Conservation (phyloP, 441 rosid species). For the Adansonia madagascariensis region DNA sequence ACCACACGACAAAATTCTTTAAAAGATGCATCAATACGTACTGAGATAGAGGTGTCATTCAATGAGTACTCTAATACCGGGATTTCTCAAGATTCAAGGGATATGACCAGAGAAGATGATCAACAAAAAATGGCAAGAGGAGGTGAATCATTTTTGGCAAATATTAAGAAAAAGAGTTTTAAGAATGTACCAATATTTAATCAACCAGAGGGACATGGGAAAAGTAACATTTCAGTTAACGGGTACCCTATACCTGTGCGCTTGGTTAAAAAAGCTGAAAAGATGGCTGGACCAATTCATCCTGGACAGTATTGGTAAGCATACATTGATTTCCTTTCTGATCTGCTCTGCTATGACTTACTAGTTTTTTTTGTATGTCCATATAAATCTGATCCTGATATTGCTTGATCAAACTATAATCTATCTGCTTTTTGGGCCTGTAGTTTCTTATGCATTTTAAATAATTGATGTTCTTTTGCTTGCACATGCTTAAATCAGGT, state of each 20-base stretch:
- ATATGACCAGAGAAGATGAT: constrained; percentile 55
- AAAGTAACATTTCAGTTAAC: constrained; percentile 60
- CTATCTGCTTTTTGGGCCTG: constrained; percentile 3
- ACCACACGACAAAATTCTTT: constrained; percentile 66
- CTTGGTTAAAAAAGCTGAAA: constrained; percentile 80
- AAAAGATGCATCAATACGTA: constrained; percentile 58
- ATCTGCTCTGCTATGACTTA: constrained; percentile 1
- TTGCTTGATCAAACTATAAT: constrained; percentile 15
- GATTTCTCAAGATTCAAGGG: constrained; percentile 71
- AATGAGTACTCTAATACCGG: constrained; percentile 62
- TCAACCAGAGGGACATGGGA: constrained; percentile 59
- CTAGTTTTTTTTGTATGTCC: not conserved
- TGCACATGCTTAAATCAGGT: constrained; percentile 57
- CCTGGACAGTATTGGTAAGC: constrained; percentile 89
- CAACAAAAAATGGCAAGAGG: constrained; percentile 53
- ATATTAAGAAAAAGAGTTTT: constrained; percentile 79
- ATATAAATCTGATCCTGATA: not conserved
- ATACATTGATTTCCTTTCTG: constrained; percentile 12
- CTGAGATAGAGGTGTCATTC: constrained; percentile 78
- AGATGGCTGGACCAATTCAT: constrained; percentile 77
- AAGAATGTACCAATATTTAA: constrained; percentile 68
- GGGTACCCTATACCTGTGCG: constrained; percentile 70
- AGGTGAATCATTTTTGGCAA: constrained; percentile 64
- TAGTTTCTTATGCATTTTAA: constrained; percentile 14
- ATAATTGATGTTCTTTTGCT: constrained; percentile 23